Evolutionary conservation across 305 asterid species (phyloP).

Genomic region (Fraxinus paxiana): DNA sequence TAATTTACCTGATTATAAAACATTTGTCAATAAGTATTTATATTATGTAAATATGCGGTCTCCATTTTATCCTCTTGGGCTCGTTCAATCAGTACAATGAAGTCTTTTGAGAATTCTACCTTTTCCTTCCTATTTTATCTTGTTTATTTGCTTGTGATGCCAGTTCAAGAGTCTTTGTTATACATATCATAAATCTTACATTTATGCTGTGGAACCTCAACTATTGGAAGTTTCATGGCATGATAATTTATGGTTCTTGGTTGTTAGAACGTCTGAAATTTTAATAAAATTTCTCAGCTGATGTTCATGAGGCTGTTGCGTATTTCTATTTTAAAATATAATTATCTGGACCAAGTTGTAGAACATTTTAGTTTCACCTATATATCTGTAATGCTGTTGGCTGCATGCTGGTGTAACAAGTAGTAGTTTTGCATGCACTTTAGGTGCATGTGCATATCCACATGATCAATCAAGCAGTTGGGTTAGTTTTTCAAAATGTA

Average conservation of each 20-base stretch:
- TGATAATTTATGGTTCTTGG: background rate
- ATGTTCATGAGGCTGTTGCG: background rate
- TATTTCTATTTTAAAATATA: background rate
- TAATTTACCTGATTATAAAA: background rate
- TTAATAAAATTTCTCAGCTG: background rate
- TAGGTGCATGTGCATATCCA: background rate
- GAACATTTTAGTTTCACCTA: background rate
- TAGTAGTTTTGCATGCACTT: background rate
- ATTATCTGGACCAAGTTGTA: background rate
- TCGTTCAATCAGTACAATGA: background rate
- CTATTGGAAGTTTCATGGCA: background rate
- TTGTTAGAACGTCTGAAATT: background rate
- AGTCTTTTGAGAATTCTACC: background rate
- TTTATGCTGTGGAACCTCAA: background rate
- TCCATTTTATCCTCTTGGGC: background rate
- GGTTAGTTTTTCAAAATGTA: background rate
- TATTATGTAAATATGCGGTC: background rate
- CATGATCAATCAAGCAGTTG: background rate
- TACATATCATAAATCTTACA: background rate
- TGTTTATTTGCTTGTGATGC: background rate
- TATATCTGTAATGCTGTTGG: background rate
- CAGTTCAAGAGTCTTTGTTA: background rate
- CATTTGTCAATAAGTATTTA: background rate
- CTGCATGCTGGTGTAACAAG: background rate
- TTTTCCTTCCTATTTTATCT: background rate